phyloP scores from a whole-genome alignment of 73 alveolate species.

The Uronychia setigera region DNA sequence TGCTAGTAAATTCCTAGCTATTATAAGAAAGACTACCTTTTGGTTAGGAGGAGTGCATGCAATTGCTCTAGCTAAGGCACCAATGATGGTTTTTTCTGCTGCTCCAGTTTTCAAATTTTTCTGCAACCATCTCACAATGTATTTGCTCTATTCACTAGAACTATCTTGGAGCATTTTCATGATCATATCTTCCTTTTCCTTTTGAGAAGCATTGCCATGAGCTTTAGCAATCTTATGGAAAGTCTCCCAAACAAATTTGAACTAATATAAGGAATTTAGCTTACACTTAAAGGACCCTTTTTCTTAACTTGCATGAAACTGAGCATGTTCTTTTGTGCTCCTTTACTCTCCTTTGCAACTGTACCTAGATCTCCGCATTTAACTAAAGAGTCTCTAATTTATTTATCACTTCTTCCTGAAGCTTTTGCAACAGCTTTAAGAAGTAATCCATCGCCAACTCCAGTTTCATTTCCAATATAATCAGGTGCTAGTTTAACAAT shows the following conservation, averaged over 20 bases:
- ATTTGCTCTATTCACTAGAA: conserved; percentile 90
- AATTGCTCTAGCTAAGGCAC: conserved; percentile 93
- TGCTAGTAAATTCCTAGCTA: conserved; percentile 28
- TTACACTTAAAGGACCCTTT: neutral
- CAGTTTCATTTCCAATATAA: conserved; percentile 94
- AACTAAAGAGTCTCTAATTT: conserved; percentile 83
- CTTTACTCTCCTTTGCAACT: conserved; percentile 91
- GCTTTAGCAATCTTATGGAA: conserved; percentile 63
- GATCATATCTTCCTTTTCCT: conserved; percentile 81
- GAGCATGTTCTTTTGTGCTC: conserved; percentile 81
- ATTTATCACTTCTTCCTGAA: conserved; percentile 85
- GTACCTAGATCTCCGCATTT: conserved; percentile 96
- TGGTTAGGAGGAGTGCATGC: conserved; percentile 67
- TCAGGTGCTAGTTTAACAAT: conserved; percentile 96
- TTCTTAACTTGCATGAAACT: conserved; percentile 69
- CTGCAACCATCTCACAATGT: conserved; percentile 94
- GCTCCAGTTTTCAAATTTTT: conserved; percentile 97
- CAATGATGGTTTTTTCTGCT: conserved; percentile 94
- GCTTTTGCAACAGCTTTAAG: conserved; percentile 91
- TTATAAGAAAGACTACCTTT: conserved; percentile 20
- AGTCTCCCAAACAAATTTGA: conserved; percentile 52
- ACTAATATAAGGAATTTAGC: conserved; percentile 14
- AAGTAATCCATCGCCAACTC: conserved; percentile 94
- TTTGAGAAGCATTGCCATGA: conserved; percentile 85
- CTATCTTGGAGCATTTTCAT: conserved; percentile 86